Evolutionary conservation across 805 yeast species (phyloP), one percentile per base, ranked within the genome.

Genomic region (Grigorovia yakushimaensis): DNA sequence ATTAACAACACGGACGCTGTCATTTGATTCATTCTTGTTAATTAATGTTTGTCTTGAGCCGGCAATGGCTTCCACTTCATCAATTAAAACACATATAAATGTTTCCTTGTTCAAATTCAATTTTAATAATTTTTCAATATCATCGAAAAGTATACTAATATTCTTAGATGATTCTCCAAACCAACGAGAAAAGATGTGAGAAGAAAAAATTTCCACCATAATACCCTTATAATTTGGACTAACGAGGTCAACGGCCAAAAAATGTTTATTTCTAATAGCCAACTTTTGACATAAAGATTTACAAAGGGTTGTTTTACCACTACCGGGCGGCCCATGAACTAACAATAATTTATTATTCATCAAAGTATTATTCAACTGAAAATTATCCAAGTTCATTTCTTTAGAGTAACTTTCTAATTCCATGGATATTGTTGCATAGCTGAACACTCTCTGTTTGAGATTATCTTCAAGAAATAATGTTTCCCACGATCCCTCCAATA

Each of bases 11-110:
- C 74, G 63, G 0, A 72, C 55, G 18, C 73, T 64, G 51, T 71
- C 76, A 1, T 70, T 64, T 1, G 76, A 64, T 50, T 72, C 76
- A 47, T 68, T 66, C 41, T 68, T 68, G 7, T 53, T 54, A 37
- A 66, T 49, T 4, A 69, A 50, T 17, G 62, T 61, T 8, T 55
- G 44, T 54, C 78, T 61, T 17, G 74, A 68, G 36, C 67, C 59
- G 1, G 74, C 74, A 30, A 73, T 58, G 0, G 76, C 67, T 53
- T 73, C 77, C 11, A 73, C 66, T 48, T 73, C 78, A 52, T 73
- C 77, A 42, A 73, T 68, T n/a, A 72, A 49, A 15, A 73, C 49
- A 41, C 70, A 62, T 2, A 71, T 56, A 47, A 64, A 58, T 13
- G 53, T 46, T 4, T 49, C 49, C 17, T 52, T 43, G 10, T 56